These are phyloP conservation scores for Thalassiosira mediterranea DNA, from an alignment of 352 stramenopile genomes.

Conservation along the genomic window DNA sequence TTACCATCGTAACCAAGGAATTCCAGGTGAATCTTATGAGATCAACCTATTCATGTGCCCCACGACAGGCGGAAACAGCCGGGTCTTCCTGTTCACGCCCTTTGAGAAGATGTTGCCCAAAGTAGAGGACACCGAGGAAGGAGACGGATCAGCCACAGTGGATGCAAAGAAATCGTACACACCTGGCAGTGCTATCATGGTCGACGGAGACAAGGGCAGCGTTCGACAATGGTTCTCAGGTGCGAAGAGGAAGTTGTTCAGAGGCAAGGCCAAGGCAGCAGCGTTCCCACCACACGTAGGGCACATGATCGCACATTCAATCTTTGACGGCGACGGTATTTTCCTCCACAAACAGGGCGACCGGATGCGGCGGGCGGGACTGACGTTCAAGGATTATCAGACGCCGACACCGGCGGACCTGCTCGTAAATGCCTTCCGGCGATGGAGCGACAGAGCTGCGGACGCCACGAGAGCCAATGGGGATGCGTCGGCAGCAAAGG, in stretches of 20 bases:
- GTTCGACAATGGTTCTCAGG: too few relatives aligned
- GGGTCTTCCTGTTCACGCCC: constrained; percentile 39
- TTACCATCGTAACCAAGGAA: constrained; percentile 24
- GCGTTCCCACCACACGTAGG: constrained; percentile 7
- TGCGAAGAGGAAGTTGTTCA: too few relatives aligned
- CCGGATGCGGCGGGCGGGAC: constrained; percentile 20
- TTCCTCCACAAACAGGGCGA: constrained; percentile 48
- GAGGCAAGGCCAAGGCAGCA: constrained; percentile 2
- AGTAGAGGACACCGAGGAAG: neutral
- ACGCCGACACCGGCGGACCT: constrained; percentile 36
- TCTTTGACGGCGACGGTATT: constrained; percentile 50
- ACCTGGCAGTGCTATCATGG: constrained; percentile 1
- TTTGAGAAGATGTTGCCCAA: constrained; percentile 21
- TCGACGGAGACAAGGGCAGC: constrained; percentile 11
- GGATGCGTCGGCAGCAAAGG: constrained; percentile 7
- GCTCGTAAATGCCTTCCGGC: constrained; percentile 30
- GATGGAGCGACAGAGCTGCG: constrained; percentile 29
- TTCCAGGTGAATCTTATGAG: constrained; percentile 7
- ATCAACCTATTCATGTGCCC: constrained; percentile 45
- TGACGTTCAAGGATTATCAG: constrained; percentile 33
- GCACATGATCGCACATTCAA: constrained; percentile 24
- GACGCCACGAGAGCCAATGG: too few relatives aligned
- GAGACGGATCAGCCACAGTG: too few relatives aligned
- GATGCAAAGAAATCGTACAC: too few relatives aligned
- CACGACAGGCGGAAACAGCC: constrained; percentile 30